Base-by-base conservation (phyloP, 225 moss, liverwort and hornwort genomes). In the Lunularia cruciata region DNA sequence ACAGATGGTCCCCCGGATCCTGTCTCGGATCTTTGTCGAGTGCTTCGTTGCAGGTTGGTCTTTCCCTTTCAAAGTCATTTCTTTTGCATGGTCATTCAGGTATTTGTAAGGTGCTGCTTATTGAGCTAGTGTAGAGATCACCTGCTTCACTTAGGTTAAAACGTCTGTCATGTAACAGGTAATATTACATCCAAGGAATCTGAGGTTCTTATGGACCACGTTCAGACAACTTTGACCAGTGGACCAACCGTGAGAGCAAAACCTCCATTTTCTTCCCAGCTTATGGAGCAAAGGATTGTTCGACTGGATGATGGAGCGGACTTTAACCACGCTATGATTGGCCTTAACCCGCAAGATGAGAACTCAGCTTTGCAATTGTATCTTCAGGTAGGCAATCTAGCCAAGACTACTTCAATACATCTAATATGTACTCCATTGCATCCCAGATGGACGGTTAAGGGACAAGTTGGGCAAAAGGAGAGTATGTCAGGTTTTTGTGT, bases 321-420 rank as follows among this genome's bases (percentile, higher is more conserved):
- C 72, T 92, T 82, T 77, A 83, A 74, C 30, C 89, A 73, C 71
- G 75, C 90, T 36, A 82, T 83, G 63, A 72, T 79, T 73, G 96
- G 96, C 65, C 83, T 92, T 46, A 96, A 96, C 69, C 76, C 86
- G 57, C 90, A 96, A 72, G 92, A 96, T 77, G 92, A 92, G 26
- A 96, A 96, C 40, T 96, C 96, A 51, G 92, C 96, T n/a, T 70
- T 95, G 71, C 94, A 91, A 82, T 79, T 86, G 22, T 95, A 95
- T 43, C 82, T 95, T 73, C 94, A 95, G 91, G 94, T 94, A 77
- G 15, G 65, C 40, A 32, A 30, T 19, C n/a, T n/a, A n/a, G n/a
- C n/a, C n/a, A n/a, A n/a, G n/a, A n/a, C n/a, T n/a, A n/a, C n/a
- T n/a, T n/a, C n/a, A n/a, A n/a, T n/a, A n/a, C n/a, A n/a, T n/a